phyloP scores from a whole-genome alignment of 345 rosid species.

The Aurinia saxatilis region DNA sequence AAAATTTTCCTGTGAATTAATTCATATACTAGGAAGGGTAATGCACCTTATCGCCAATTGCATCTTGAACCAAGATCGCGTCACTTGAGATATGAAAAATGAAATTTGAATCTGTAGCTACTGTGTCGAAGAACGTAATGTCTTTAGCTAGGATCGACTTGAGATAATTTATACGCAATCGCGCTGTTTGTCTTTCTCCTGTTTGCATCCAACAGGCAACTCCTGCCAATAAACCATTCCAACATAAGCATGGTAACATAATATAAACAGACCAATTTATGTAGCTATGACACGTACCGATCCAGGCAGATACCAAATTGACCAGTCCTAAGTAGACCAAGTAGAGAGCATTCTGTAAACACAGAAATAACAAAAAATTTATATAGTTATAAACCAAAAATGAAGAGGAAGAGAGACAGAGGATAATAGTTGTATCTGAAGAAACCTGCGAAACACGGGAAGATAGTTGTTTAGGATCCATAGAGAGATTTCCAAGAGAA shows the following conservation, averaged over 20 bases:
- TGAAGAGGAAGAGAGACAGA: background rate
- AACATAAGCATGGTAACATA: background rate
- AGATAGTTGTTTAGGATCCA: slow-evolving; percentile 44
- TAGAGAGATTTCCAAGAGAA: slow-evolving; percentile 56
- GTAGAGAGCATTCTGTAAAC: slow-evolving; percentile 56
- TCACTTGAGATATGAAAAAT: slow-evolving; percentile 70
- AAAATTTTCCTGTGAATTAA: background rate
- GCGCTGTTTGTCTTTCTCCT: slow-evolving; percentile 77
- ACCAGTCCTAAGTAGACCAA: slow-evolving; percentile 59
- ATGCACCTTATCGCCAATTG: slow-evolving; percentile 75
- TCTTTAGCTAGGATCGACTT: slow-evolving; percentile 53
- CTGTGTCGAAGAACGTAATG: slow-evolving; percentile 61
- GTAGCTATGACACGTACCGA: slow-evolving; percentile 35
- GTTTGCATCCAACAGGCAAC: slow-evolving; percentile 71
- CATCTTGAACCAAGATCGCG: slow-evolving; percentile 84
- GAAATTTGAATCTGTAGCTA: slow-evolving; percentile 64
- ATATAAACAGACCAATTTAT: background rate
- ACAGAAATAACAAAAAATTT: background rate
- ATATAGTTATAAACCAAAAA: background rate
- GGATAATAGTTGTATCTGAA: background rate
- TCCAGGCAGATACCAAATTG: slow-evolving; percentile 60
- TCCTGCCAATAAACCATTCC: slow-evolving; percentile 21
- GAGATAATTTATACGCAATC: slow-evolving; percentile 61
- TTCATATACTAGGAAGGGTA: background rate
- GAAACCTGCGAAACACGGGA: slow-evolving; percentile 55